Percentiles rank a stretch among this genome's conserved stretches.
phyloP scores from a whole-genome alignment of 164 flowering plant species.

The Nymphaea thermarum region DNA sequence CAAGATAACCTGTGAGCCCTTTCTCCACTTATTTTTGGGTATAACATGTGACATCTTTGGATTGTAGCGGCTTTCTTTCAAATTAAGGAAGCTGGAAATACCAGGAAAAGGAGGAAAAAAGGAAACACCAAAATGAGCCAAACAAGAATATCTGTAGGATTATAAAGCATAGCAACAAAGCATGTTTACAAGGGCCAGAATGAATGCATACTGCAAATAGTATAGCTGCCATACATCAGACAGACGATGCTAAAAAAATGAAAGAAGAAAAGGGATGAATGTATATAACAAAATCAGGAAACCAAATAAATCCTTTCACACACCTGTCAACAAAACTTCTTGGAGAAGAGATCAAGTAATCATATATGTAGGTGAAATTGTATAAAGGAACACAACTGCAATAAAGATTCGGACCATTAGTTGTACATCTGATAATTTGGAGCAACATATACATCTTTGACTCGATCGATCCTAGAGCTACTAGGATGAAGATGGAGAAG shows the following conservation, averaged over 20 bases:
- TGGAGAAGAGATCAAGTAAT: slow-evolving; percentile 65
- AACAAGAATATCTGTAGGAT: neutral
- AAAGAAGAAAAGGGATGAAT: neutral
- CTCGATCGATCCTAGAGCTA: neutral
- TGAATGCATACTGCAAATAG: too few species aligned
- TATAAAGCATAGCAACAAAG: too few species aligned
- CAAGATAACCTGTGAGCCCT: slow-evolving; percentile 85
- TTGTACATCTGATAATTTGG: neutral
- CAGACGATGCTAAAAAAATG: neutral
- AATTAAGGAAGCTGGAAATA: slow-evolving; percentile 52
- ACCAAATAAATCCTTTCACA: neutral
- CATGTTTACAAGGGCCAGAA: too few species aligned
- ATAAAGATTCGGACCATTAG: neutral
- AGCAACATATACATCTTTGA: neutral
- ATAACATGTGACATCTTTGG: slow-evolving; percentile 79
- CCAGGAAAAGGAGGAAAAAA: neutral
- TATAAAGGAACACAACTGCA: slow-evolving; percentile 93
- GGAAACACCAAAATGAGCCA: neutral
- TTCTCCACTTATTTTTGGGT: slow-evolving; percentile 75
- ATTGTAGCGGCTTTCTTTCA: slow-evolving; percentile 60
- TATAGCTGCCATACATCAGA: too few species aligned
- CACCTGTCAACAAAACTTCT: slow-evolving; percentile 97
- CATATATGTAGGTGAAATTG: slow-evolving; percentile 84
- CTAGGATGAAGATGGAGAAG: neutral
- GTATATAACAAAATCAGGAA: neutral